Conservation (phyloP, 148 eudicot species). For the Polygonum maritimum region DNA sequence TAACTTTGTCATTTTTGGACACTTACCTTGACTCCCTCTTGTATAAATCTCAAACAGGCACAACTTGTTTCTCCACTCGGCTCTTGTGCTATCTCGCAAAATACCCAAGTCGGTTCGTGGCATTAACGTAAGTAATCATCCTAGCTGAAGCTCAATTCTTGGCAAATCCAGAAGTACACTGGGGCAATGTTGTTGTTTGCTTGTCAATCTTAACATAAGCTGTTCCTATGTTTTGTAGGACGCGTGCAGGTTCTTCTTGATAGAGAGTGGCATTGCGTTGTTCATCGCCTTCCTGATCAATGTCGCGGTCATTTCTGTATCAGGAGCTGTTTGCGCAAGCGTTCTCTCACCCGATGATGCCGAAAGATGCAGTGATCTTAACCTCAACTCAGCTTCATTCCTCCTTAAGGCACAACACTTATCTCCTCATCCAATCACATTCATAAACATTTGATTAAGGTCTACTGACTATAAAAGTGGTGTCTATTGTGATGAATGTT, state of each 20-base stretch:
- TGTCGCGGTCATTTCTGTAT: constrained; percentile 61
- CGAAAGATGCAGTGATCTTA: constrained; percentile 44
- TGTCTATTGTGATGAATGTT: not conserved
- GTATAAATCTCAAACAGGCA: constrained; percentile 33
- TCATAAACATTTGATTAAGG: not conserved
- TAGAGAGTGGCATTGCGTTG: constrained; percentile 81
- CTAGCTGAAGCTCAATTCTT: not conserved
- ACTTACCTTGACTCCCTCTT: not conserved
- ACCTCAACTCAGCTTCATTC: constrained; percentile 72
- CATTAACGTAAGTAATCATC: constrained; percentile 19
- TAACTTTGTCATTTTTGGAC: not conserved
- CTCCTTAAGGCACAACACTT: constrained; percentile 46
- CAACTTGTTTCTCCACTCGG: constrained; percentile 77
- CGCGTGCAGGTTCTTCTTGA: constrained; percentile 71
- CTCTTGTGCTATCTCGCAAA: constrained; percentile 62
- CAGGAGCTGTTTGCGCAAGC: constrained; percentile 57
- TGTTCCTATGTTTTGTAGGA: constrained; percentile 34
- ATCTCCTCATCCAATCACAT: not conserved
- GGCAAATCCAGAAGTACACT: not conserved
- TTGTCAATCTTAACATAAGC: not conserved
- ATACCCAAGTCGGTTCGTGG: constrained; percentile 46
- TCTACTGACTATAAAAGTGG: not conserved
- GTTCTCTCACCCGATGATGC: constrained; percentile 20
- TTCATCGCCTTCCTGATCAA: constrained; percentile 74
- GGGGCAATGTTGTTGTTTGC: not conserved